These are phyloP conservation scores for Dendrocalamus sinicus DNA, from an alignment of 176 grass and related monocot species.

Conservation along the genomic window DNA sequence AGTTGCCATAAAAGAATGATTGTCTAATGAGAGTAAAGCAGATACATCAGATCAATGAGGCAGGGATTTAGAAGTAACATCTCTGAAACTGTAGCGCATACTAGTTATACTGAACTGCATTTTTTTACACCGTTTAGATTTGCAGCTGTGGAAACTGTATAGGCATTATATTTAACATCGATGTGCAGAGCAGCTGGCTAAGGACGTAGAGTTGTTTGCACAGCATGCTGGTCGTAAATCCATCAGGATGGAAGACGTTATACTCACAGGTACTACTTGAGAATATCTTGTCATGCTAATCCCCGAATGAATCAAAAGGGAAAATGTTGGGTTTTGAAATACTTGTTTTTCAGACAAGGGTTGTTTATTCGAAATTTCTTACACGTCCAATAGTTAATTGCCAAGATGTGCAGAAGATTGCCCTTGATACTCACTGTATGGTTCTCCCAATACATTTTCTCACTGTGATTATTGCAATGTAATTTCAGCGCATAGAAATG, in stretches of 20 bases:
- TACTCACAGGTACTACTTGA: conserved; percentile 74
- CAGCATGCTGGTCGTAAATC: conserved; percentile 90
- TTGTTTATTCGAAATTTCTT: background rate
- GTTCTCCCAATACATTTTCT: background rate
- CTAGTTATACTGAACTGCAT: background rate
- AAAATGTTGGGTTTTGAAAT: background rate
- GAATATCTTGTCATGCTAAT: conserved; percentile 11
- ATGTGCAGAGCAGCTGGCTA: conserved; percentile 79
- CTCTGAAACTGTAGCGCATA: conserved; percentile 8
- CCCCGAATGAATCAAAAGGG: background rate
- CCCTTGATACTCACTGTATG: background rate
- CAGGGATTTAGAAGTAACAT: conserved; percentile 11
- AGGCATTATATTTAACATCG: conserved; percentile 26
- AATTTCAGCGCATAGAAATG: conserved; percentile 81
- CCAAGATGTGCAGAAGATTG: background rate
- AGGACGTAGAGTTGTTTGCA: conserved; percentile 86
- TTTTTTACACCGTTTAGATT: background rate
- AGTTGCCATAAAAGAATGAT: conserved; percentile 6
- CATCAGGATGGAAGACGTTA: conserved; percentile 82
- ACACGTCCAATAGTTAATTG: background rate
- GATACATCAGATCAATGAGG: conserved; percentile 11
- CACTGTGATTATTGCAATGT: background rate
- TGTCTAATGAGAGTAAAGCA: background rate
- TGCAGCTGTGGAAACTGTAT: background rate
- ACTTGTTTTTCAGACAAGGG: background rate